Base-by-base conservation (phyloP, 148 eudicot species). In the Camellia sinensis region DNA sequence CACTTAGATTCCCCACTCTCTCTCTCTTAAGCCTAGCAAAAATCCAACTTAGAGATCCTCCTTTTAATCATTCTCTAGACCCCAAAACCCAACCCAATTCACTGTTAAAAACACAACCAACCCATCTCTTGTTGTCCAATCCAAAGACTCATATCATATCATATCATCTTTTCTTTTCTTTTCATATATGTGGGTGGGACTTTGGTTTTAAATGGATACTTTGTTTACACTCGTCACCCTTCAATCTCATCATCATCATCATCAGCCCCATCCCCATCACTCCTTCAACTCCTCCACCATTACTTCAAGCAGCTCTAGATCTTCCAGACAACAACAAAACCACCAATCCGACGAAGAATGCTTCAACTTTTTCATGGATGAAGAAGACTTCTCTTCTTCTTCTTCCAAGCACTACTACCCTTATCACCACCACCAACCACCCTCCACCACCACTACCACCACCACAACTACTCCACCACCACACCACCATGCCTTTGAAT, bases 331-430 rank as follows among this genome's bases (percentile, higher is more conserved):
- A 75, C 76, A 72, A 82, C 76, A 61, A 21, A 76, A 76, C 72
- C 71, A 81, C 64, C 87, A 79, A 40, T 48, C 75, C 3, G 76
- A 83, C 62, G 89, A 91, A 92, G 93, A 91, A 92, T 91, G 94
- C 93, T 94, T 89, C 92, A 90, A 87, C 90, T 80, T 89, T 89
- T 94, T 89, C 97, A 92, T 94, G 98, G 97, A 92, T 91, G 97
- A 92, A 82, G 94, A 94, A 48, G 94, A 87, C 79, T 87, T 89
- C 81, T 90, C 94, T 75, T 89, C 96, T 83, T 90, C 91, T 73
- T 92, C 97, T 80, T 88, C 92, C 21, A 79, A 79, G 10, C 82
- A 90, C 66, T 69, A 87, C 73, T 22, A 85, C 40, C 82, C 71
- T 79, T 76, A 74, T 46, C 29, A 67, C 83, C 75, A 81, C 75